Percentiles rank a stretch among this genome's conserved stretches.
These are phyloP conservation scores for Coemansia sp. DNA, from an alignment of 192 early-diverging fungal genomes.

Conservation along the genomic window DNA sequence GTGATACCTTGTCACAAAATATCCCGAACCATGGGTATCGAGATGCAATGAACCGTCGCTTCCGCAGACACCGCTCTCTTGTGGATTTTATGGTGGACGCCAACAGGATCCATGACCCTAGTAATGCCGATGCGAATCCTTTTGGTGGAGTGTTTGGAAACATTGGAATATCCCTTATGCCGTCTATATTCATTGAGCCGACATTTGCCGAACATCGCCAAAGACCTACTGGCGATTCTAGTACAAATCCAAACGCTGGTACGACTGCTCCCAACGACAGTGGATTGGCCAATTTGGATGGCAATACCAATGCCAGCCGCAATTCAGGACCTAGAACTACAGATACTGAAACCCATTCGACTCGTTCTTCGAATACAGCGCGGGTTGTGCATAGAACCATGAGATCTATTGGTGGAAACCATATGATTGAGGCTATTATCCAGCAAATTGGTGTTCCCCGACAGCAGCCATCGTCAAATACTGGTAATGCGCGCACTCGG, in stretches of 20 bases:
- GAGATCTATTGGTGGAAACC: conserved; percentile 2
- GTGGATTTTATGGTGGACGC: background rate
- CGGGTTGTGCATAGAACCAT: conserved; percentile 9
- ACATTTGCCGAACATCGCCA: background rate
- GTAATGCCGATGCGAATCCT: background rate
- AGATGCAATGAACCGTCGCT: background rate
- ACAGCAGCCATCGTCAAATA: background rate
- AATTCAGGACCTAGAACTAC: background rate
- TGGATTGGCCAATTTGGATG: background rate
- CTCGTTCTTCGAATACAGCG: background rate
- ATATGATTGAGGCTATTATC: conserved; percentile 8
- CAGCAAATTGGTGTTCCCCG: conserved; percentile 1
- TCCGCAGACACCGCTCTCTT: conserved; percentile 1
- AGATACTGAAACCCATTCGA: background rate
- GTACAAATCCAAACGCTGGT: background rate
- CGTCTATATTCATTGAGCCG: background rate
- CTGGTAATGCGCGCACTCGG: background rate
- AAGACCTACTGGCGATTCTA: background rate
- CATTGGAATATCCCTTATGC: background rate
- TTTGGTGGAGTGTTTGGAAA: conserved; percentile 1
- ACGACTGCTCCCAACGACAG: background rate
- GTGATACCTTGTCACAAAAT: background rate
- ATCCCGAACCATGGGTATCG: background rate
- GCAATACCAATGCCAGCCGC: background rate
- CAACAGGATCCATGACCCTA: background rate